These are phyloP conservation scores for Carnegiea gigantea DNA, from an alignment of 179 eudicot species.

Conservation along the genomic window DNA sequence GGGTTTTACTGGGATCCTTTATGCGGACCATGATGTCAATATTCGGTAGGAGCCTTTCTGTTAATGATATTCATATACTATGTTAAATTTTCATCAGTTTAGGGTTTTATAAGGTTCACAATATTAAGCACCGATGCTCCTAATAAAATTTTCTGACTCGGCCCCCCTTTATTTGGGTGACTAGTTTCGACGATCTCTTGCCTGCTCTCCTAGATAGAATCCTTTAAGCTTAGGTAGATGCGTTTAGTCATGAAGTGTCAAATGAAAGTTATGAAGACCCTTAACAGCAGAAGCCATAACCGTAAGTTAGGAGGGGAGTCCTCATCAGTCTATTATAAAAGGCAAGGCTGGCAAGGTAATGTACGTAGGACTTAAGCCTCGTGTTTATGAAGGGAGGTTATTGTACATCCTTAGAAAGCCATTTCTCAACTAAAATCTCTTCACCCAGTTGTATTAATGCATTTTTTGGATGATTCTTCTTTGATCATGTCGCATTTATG, in stretches of 20 bases:
- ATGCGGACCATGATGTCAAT: too few species aligned
- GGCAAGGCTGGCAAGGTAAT: slow-evolving; percentile 21
- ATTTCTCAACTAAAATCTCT: slow-evolving; percentile 30
- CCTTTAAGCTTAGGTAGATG: not conserved
- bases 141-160: too few species aligned
- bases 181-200: too few species aligned
- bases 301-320: slow-evolving; percentile 28
- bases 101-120: too few species aligned
- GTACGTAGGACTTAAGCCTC: slow-evolving; percentile 35
- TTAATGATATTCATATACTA: too few species aligned
- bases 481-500: not conserved
- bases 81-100: too few species aligned
- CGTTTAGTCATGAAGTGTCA: not conserved
- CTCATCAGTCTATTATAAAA: slow-evolving; percentile 4
- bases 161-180: too few species aligned
- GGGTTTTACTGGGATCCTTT: too few species aligned
- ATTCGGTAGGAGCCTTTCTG: too few species aligned
- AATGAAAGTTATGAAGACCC: slow-evolving; percentile 18
- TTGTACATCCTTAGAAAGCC: slow-evolving; percentile 26
- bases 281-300: slow-evolving; percentile 1
- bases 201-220: too few species aligned
- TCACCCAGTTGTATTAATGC: not conserved
- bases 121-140: too few species aligned
- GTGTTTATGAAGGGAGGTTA: slow-evolving; percentile 23
- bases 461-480: not conserved